Evolutionary conservation across 1,284 basidiomycete species (phyloP).

Genomic region (Flammula alnicola): DNA sequence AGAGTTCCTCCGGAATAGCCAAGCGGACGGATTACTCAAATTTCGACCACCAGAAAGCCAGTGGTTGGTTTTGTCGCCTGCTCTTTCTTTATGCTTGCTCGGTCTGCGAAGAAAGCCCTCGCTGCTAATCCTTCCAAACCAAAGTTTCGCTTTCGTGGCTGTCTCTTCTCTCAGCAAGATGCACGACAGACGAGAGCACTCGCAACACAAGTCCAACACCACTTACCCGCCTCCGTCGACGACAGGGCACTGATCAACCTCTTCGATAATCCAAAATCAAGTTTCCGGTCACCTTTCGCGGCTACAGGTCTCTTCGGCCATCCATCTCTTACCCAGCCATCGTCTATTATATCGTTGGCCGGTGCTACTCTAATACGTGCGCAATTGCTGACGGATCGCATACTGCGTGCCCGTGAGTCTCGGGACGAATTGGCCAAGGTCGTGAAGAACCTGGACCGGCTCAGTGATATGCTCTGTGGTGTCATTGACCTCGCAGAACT

Average conservation of each 20-base stretch:
- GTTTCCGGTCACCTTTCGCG: slow-evolving; percentile 44
- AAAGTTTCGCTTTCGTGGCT: slow-evolving; percentile 50
- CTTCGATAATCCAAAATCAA: slow-evolving; percentile 65
- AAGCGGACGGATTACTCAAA: too few relatives aligned
- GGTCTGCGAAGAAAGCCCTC: slow-evolving; percentile 47
- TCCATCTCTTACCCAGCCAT: slow-evolving; percentile 60
- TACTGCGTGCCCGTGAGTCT: slow-evolving; percentile 67
- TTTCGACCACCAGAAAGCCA: background rate
- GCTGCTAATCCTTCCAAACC: slow-evolving; percentile 38
- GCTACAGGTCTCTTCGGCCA: slow-evolving; percentile 80
- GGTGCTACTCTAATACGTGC: slow-evolving; percentile 77
- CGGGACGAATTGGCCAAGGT: slow-evolving; percentile 78
- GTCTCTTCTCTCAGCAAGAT: slow-evolving; percentile 38
- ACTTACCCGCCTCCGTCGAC: slow-evolving; percentile 62
- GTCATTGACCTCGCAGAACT: slow-evolving; percentile 97
- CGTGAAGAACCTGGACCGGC: slow-evolving; percentile 92
- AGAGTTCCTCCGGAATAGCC: too few relatives aligned
- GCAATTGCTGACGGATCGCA: slow-evolving; percentile 74
- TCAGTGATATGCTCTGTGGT: slow-evolving; percentile 94
- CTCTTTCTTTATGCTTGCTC: slow-evolving; percentile 56
- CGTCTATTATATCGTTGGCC: slow-evolving; percentile 65
- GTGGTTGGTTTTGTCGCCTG: slow-evolving; percentile 9
- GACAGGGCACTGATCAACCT: slow-evolving; percentile 69
- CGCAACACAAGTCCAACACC: slow-evolving; percentile 41
- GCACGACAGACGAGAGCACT: slow-evolving; percentile 28